Evolutionary conservation across 345 rosid genomes (phyloP).

Genomic region (Triadica sebifera): DNA sequence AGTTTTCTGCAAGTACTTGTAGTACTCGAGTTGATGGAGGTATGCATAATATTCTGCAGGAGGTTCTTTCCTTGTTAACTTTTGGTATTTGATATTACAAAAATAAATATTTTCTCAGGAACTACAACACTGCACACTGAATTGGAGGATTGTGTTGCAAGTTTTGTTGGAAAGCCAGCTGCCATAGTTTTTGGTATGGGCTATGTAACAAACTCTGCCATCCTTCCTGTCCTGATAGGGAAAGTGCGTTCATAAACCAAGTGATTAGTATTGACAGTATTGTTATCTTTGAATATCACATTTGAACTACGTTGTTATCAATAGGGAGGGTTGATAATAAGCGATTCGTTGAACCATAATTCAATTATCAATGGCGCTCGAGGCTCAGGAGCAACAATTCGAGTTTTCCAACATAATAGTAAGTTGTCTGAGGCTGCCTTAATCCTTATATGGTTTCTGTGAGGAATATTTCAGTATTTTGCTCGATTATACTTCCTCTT

Average conservation of each 20-base stretch:
- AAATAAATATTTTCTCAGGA: conserved; percentile 43
- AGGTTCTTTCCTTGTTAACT: neutral
- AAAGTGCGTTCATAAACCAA: conserved; percentile 48
- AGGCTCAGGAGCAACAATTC: conserved; percentile 92
- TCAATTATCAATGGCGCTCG: conserved; percentile 96
- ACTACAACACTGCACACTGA: conserved; percentile 72
- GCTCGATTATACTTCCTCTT: too few species aligned
- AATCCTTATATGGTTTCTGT: neutral
- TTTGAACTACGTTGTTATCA: neutral
- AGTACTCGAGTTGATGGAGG: conserved; percentile 94
- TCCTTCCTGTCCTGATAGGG: conserved; percentile 83
- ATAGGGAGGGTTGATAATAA: conserved; percentile 86
- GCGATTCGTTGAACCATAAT: conserved; percentile 95
- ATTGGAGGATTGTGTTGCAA: conserved; percentile 78
- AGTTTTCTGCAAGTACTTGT: conserved; percentile 80
- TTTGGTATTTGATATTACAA: neutral
- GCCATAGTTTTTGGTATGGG: conserved; percentile 93
- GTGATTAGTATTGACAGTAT: neutral
- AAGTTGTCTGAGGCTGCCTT: conserved; percentile 26
- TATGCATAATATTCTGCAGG: conserved; percentile 14
- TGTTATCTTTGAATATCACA: neutral
- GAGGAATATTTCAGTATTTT: neutral
- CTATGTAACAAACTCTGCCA: conserved; percentile 76
- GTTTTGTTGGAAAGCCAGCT: conserved; percentile 87
- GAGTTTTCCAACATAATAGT: conserved; percentile 96